phyloP scores from a whole-genome alignment of 208 protist genomes.

The Zelonia costaricensis region DNA sequence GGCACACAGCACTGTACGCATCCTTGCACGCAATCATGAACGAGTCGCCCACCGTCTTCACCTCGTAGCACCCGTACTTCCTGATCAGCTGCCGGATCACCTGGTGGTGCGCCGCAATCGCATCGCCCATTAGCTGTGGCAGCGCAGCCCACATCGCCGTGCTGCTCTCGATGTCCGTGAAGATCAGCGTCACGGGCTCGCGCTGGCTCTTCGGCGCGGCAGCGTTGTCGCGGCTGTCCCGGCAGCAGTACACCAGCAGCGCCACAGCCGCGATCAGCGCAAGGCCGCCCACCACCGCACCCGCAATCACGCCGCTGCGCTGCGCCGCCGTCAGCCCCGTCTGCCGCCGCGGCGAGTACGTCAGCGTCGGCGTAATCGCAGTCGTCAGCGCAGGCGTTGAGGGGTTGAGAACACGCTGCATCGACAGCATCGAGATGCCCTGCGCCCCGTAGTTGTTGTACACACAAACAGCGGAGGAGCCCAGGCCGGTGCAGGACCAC shows the following conservation, averaged over 20 bases:
- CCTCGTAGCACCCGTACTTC: conserved; percentile 76
- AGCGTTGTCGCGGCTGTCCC: conserved; percentile 37
- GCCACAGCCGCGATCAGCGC: neutral
- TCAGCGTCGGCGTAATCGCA: conserved; percentile 37
- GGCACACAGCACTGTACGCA: conserved; percentile 37
- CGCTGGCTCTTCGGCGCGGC: conserved; percentile 46
- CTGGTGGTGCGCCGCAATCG: conserved; percentile 68
- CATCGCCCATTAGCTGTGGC: conserved; percentile 61
- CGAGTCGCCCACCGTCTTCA: conserved; percentile 87
- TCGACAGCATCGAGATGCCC: conserved; percentile 25
- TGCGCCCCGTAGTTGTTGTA: conserved; percentile 55
- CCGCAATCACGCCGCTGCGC: conserved; percentile 35
- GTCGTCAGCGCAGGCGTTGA: conserved; percentile 3
- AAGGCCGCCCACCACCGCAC: conserved; percentile 3
- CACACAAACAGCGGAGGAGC: conserved; percentile 3
- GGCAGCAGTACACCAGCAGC: conserved; percentile 20
- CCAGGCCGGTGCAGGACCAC: neutral
- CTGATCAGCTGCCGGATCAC: conserved; percentile 61
- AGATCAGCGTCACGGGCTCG: conserved; percentile 61
- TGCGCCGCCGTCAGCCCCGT: conserved; percentile 12
- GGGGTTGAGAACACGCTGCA: conserved; percentile 30
- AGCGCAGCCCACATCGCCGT: conserved; percentile 75
- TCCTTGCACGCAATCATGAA: conserved; percentile 82
- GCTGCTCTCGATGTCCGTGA: conserved; percentile 84
- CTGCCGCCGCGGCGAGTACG: conserved; percentile 10